phyloP scores from a whole-genome alignment of 2,329 filamentous ascomycete species.

The Chalara sp. region DNA sequence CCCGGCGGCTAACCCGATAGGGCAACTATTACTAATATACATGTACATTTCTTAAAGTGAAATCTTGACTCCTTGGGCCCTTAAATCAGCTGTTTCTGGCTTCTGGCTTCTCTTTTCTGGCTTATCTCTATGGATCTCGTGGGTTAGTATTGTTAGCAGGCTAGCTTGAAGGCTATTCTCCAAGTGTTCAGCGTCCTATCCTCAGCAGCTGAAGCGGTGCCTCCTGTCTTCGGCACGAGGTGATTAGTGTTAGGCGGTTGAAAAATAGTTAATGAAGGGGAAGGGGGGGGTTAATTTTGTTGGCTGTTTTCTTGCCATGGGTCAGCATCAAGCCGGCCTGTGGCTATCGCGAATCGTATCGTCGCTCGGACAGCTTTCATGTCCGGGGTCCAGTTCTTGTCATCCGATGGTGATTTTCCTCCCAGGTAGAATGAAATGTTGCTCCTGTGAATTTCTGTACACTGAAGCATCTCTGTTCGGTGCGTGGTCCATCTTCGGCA shows the following conservation, averaged over 20 bases:
- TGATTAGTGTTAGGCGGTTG: background rate
- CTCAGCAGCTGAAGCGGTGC: background rate
- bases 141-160: background rate
- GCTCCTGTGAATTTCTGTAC: background rate
- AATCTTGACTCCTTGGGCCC: background rate
- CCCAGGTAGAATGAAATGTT: background rate
- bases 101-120: background rate
- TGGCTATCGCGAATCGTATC: background rate
- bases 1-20: background rate
- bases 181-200: background rate
- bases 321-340: background rate
- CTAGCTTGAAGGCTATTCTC: background rate
- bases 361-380: background rate
- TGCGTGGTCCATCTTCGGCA: background rate
- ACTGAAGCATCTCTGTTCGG: background rate
- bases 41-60: background rate
- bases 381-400: background rate
- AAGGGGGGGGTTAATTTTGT: background rate
- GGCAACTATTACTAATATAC: background rate
- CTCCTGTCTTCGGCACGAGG: background rate
- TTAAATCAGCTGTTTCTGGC: background rate
- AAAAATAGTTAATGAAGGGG: background rate
- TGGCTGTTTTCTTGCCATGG: background rate
- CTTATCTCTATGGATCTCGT: background rate
- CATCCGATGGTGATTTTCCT: background rate